Evolutionary conservation across 2,329 filamentous ascomycete genomes (phyloP), one percentile per base, ranked within the genome.

Genomic region (Penicillium sp.): DNA sequence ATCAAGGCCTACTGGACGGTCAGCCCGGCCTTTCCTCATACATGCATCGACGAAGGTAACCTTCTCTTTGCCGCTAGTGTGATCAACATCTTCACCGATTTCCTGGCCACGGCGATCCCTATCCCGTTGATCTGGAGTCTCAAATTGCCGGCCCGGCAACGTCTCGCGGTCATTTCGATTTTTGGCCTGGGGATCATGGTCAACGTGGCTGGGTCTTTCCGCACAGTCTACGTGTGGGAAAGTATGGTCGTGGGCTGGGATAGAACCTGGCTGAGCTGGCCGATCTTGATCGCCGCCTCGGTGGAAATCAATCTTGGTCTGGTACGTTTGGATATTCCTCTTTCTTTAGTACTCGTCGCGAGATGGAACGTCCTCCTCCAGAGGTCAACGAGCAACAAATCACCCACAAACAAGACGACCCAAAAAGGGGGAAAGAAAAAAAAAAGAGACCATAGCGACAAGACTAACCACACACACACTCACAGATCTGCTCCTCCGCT

Each of bases 111-210:
- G 3, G 47, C 64, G 5, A 45, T 72, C 8, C 69, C 69, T 1
- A 71, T 72, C 63, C 66, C 67, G 5, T 54, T 70, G 37, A 67
- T 72, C 42, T 72, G 67, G 69, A 66, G 62, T 9, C 53, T 72
- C 35, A 65, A 68, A 18, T 55, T 71, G 12, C 63, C 66, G 8
- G 49, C 57, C 32, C 62, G 62, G 6, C 67, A 70, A 48, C 64
- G 66, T 24, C 47, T 70, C 32, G 67, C 64, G 5, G 62, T 71
- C 9, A 68, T 68, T 9, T 62, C 63, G 9, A 68, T 70, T 26
- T 72, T 72, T n/a, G 60, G 57, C 3, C 46, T 71, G 13, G 69
- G 69, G 4, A 54, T 66, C 26, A 38, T 69, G 13, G 66, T 69
- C 37, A 66, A 68, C 28, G 56, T 68, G 5, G 66, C 66, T 4